These are phyloP conservation scores for Patellifolia procumbens DNA, from an alignment of 179 eudicot species.

Conservation along the genomic window DNA sequence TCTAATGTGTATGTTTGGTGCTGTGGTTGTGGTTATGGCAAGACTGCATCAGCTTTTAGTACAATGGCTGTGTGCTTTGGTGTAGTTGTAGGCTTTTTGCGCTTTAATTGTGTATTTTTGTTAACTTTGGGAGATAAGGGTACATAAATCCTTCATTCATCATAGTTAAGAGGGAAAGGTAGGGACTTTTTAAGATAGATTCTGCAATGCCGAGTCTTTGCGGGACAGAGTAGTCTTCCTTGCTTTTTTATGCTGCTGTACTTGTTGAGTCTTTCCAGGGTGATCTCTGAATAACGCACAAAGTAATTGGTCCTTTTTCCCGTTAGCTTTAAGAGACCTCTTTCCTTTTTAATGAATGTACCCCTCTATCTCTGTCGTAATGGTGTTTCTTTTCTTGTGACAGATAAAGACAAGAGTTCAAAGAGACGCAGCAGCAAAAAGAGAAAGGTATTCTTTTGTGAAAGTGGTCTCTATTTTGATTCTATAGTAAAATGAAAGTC, in stretches of 20 bases:
- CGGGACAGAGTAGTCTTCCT: background rate
- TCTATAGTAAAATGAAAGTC: background rate
- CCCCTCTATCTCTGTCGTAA: background rate
- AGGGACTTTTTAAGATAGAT: background rate
- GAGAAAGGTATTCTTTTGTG: conserved; percentile 59
- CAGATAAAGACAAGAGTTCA: conserved; percentile 85
- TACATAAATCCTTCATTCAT: background rate
- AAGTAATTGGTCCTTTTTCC: background rate
- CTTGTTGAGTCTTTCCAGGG: background rate
- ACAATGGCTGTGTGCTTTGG: background rate
- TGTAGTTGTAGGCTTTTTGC: background rate
- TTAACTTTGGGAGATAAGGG: background rate
- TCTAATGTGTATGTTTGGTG: background rate
- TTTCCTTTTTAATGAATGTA: background rate
- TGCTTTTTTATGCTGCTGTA: background rate
- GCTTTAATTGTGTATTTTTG: background rate
- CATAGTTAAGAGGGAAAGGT: background rate
- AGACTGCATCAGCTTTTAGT: background rate
- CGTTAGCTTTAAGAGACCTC: background rate
- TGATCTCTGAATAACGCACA: background rate
- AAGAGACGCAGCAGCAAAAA: conserved; percentile 81
- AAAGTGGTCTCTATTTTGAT: conserved; percentile 1
- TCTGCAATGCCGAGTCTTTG: background rate
- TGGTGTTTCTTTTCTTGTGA: conserved; percentile 21
- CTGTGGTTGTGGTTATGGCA: background rate